Evolutionary conservation across 2,329 filamentous ascomycete genomes (phyloP), one percentile per base, ranked within the genome.

Genomic region (Diaporthe ilicicola): DNA sequence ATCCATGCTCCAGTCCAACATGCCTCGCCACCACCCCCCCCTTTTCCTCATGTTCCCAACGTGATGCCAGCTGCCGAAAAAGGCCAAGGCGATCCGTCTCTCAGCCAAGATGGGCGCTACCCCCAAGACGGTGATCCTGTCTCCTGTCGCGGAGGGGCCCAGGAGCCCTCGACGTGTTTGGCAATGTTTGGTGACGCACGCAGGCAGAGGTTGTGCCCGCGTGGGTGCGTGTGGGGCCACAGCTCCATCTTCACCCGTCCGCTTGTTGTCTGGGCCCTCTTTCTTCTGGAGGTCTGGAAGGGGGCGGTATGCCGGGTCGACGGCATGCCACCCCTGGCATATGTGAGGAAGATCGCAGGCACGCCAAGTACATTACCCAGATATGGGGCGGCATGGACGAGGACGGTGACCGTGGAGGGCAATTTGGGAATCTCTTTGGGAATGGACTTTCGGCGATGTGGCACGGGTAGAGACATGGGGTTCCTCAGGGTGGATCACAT

Each of bases 1-100:
- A 32, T 46, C 56, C 19, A 62, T 61, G 37, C 39, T 8, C 39
- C 39, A 44, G 39, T n/a, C 39, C 55, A 61, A 29, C 39, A n/a
- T 9, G 55, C 42, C 22, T 39, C 54, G 24, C 48, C 50, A 10
- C 5, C 15, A 10, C 13, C 54, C 34, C n/a, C 19, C 13, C 13
- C 22, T 34, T 17, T 39, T 42, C 56, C 56, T 46, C 42, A n/a
- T 34, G 56, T 29, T 39, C 39, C 56, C 8, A 22, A 10, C 55
- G 39, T 62, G 67, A 53, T 42, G 55, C 67, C 55, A 70, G 53
- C 69, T 70, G 59, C 69, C 61, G 59, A 64, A 34, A 19, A 17
- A 62, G 44, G 69, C 69, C 69, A 71, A 71, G 69, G 51, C 51
- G 37, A 59, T 59, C 46, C 62, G 64, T 68, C 50, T 50, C 69